Evolutionary conservation across 768 basidiomycete species (phyloP).

Genomic region (Boletus insuetus): DNA sequence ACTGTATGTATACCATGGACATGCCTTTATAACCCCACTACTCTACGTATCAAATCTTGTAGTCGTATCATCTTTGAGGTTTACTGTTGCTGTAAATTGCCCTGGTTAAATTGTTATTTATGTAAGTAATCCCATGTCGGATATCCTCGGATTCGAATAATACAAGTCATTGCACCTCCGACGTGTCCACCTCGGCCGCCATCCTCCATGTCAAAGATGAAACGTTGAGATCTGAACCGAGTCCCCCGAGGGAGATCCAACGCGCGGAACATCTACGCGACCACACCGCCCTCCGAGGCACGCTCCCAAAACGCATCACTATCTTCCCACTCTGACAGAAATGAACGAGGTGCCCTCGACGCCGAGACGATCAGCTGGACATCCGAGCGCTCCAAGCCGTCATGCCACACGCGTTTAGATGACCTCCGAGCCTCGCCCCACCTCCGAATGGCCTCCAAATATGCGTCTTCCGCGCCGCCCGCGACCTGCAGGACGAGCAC

Average conservation of each 20-base stretch:
- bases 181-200: too few species aligned
- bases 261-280: neutral
- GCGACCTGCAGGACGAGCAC: conserved; percentile 13
- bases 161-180: too few species aligned
- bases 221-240: too few species aligned
- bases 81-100: neutral
- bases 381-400: neutral
- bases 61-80: neutral
- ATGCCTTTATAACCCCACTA: conserved; percentile 17
- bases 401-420: neutral
- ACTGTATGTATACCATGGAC: neutral
- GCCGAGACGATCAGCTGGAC: neutral
- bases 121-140: too few species aligned
- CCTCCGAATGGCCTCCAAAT: conserved; percentile 6
- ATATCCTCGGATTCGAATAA: too few species aligned
- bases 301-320: conserved; percentile 11
- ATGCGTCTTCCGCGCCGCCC: neutral
- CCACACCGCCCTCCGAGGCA: neutral
- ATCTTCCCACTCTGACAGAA: conserved; percentile 9
- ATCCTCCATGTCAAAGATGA: too few species aligned
- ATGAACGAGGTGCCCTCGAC: neutral
- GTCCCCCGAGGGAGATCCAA: too few species aligned
- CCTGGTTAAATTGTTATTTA: too few species aligned
- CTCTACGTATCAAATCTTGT: conserved; percentile 11
- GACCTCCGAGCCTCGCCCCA: conserved; percentile 1